Evolutionary conservation across 2,329 filamentous ascomycete species (phyloP).

Genomic region (Pyrenophora tritici-repentis): DNA sequence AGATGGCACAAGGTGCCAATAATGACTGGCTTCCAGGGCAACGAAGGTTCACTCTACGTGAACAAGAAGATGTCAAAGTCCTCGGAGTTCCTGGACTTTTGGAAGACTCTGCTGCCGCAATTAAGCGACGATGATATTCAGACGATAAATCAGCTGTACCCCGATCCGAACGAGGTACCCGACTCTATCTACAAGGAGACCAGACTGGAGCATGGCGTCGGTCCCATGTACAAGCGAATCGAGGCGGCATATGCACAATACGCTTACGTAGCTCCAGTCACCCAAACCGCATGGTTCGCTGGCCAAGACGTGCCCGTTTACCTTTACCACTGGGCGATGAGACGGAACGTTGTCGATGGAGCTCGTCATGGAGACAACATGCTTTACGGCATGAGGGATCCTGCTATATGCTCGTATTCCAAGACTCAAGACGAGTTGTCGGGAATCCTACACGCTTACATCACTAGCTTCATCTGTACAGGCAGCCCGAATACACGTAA

Average conservation of each 20-base stretch:
- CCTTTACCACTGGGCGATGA: conserved; percentile 65
- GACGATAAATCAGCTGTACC: conserved; percentile 65
- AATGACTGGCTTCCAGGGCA: conserved; percentile 71
- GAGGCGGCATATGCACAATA: conserved; percentile 68
- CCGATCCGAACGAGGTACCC: conserved; percentile 56
- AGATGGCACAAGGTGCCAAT: conserved; percentile 64
- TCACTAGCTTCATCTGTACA: conserved; percentile 40
- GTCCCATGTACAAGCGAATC: conserved; percentile 61
- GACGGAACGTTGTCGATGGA: conserved; percentile 44
- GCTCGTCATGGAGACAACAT: conserved; percentile 46
- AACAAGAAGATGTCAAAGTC: conserved; percentile 55
- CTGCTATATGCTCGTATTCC: conserved; percentile 24
- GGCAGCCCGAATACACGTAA: conserved; percentile 37
- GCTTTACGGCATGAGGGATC: conserved; percentile 40
- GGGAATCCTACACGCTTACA: conserved; percentile 36
- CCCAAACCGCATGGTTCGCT: conserved; percentile 61
- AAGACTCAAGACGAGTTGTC: conserved; percentile 38
- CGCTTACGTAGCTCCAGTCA: conserved; percentile 67
- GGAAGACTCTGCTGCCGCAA: conserved; percentile 64
- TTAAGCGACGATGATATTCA: conserved; percentile 59
- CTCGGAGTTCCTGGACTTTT: conserved; percentile 64
- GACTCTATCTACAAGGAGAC: conserved; percentile 51
- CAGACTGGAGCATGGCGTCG: conserved; percentile 37
- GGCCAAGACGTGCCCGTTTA: conserved; percentile 51
- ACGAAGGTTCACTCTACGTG: conserved; percentile 71